Conservation (phyloP, 495 filamentous ascomycete species). For the Pyrenopolyporus hunteri region DNA sequence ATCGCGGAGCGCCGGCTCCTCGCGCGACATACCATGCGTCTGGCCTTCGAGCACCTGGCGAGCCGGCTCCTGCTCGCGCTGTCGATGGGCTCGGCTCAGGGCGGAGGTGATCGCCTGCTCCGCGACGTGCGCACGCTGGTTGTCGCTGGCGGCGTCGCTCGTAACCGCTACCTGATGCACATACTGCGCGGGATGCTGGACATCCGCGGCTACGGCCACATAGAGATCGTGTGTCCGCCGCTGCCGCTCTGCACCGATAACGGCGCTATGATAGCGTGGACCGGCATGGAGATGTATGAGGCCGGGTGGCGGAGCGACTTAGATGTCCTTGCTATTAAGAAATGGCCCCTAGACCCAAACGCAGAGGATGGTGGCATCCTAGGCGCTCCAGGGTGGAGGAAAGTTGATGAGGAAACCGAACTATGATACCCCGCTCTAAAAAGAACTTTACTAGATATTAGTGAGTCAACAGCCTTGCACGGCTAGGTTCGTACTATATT, state of each 20-base stretch:
- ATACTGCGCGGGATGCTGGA: slow-evolving; percentile 69
- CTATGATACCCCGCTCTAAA: slow-evolving; percentile 4
- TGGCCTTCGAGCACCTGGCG: slow-evolving; percentile 89
- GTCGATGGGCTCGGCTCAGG: neutral
- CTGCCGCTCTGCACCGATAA: slow-evolving; percentile 85
- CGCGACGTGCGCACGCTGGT: slow-evolving; percentile 66
- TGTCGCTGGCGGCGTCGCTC: slow-evolving; percentile 86
- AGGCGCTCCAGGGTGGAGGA: slow-evolving; percentile 51
- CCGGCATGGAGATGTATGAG: slow-evolving; percentile 90
- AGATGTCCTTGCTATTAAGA: slow-evolving; percentile 63
- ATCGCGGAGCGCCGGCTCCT: slow-evolving; percentile 63
- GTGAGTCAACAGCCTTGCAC: neutral
- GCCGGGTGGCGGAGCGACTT: slow-evolving; percentile 71
- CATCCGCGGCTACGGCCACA: slow-evolving; percentile 63
- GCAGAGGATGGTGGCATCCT: slow-evolving; percentile 60
- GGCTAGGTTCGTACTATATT: slow-evolving; percentile 17
- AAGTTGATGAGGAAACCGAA: neutral
- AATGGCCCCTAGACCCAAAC: slow-evolving; percentile 77
- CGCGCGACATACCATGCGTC: slow-evolving; percentile 72
- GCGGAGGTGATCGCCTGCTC: neutral
- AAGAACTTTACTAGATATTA: neutral
- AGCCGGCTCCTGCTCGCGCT: slow-evolving; percentile 73
- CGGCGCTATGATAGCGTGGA: slow-evolving; percentile 98
- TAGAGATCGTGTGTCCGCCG: slow-evolving; percentile 77
- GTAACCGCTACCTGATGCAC: slow-evolving; percentile 75